A percentile compares a stretch with the other conserved stretches of the same genome.
Conservation (phyloP, 106 monocot species). For the Platanthera guangdongensis region DNA sequence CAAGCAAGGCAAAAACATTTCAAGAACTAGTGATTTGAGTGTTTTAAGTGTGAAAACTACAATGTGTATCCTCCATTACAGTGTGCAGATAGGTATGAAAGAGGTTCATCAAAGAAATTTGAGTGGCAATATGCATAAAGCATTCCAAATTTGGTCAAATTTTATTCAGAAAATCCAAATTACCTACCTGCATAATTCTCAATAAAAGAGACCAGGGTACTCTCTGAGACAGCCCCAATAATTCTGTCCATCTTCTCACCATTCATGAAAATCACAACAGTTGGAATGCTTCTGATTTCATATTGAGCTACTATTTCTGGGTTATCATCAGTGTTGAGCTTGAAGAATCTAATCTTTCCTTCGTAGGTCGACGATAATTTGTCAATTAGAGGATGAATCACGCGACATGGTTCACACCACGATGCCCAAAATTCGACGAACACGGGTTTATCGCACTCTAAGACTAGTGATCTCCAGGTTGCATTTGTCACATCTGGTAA, state of each 20-base stretch:
- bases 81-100: not conserved
- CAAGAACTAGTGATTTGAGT: not conserved
- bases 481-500: constrained; percentile 2
- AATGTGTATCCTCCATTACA: not conserved
- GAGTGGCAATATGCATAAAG: not conserved
- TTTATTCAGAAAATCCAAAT: not conserved
- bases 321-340: constrained; percentile 37
- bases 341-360: constrained; percentile 24
- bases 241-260: constrained; percentile 33
- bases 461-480: constrained; percentile 2
- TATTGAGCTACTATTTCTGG: constrained; percentile 21
- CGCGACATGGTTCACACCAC: constrained; percentile 40
- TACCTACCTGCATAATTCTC: constrained; percentile 18
- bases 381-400: constrained; percentile 23
- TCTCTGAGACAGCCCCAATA: constrained; percentile 35
- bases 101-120: not conserved
- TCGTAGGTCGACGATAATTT: constrained; percentile 18
- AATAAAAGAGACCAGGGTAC: constrained; percentile 13
- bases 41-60: not conserved
- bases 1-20: not conserved
- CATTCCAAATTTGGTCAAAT: not conserved
- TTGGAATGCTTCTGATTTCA: constrained; percentile 42
- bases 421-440: constrained; percentile 40
- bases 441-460: constrained; percentile 11
- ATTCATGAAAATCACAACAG: constrained; percentile 29